Conservation (phyloP, 2,329 filamentous ascomycete species). For the Sarocladiaceae sp. region DNA sequence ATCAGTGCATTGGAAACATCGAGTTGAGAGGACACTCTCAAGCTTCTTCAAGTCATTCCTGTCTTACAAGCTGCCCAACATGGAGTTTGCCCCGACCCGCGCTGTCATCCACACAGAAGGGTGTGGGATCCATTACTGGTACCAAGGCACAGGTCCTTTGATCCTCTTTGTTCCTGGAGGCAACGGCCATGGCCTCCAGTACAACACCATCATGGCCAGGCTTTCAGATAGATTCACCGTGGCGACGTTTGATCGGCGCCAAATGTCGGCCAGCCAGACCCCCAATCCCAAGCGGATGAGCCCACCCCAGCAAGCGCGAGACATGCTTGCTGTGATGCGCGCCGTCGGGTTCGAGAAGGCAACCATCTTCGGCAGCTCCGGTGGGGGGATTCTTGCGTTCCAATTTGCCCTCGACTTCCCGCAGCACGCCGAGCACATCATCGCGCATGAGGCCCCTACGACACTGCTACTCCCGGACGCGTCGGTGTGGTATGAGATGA, state of each 20-base stretch:
- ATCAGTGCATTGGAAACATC: no score
- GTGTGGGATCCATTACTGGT: conserved; percentile 26
- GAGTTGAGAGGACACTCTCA: no score
- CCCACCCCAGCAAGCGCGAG: conserved; percentile 23
- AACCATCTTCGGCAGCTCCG: conserved; percentile 23
- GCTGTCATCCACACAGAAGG: conserved; percentile 21
- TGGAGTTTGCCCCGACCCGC: conserved; percentile 16
- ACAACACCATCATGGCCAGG: conserved; percentile 20
- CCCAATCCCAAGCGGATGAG: conserved; percentile 18
- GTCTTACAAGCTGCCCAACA: neutral
- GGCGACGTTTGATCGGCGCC: conserved; percentile 26
- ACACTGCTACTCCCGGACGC: conserved; percentile 20
- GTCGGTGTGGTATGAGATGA: conserved; percentile 17
- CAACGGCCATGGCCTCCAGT: conserved; percentile 26
- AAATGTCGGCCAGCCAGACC: conserved; percentile 24
- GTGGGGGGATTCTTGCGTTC: conserved; percentile 22
- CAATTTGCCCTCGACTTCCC: conserved; percentile 26
- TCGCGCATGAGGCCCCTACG: conserved; percentile 24
- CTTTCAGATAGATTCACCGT: conserved; percentile 21
- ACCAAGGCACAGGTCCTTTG: conserved; percentile 22
- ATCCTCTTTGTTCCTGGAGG: conserved; percentile 26
- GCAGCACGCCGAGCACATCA: conserved; percentile 20
- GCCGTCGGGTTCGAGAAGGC: conserved; percentile 20
- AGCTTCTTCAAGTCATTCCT: no score
- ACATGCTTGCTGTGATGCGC: conserved; percentile 22